Percentiles rank a stretch among this genome's conserved stretches.
phyloP scores from a whole-genome alignment of 208 protist genomes.

The Crithidia fasciculata region DNA sequence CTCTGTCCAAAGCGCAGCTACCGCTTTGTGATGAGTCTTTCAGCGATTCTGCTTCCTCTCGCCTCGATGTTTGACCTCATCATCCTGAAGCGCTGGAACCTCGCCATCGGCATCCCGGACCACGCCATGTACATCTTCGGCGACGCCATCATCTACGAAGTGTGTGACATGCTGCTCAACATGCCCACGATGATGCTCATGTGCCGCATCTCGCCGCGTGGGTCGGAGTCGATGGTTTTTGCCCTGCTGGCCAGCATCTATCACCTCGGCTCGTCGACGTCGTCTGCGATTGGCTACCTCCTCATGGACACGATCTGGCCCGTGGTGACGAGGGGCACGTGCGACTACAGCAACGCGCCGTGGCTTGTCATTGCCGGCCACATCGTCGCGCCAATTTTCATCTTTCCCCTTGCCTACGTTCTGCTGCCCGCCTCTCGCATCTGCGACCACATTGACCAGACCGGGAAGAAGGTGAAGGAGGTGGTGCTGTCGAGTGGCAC shows the following conservation, averaged over 20 bases:
- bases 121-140: constrained; percentile 70
- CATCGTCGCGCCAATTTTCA: constrained; percentile 53
- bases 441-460: constrained; percentile 42
- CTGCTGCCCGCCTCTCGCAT: constrained; percentile 56
- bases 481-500: not conserved
- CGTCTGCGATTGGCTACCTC: constrained; percentile 43
- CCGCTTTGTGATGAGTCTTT: constrained; percentile 52
- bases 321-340: constrained; percentile 46
- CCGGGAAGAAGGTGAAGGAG: constrained; percentile 2
- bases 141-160: constrained; percentile 63
- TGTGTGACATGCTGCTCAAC: constrained; percentile 58
- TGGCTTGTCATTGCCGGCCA: constrained; percentile 62
- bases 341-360: constrained; percentile 67
- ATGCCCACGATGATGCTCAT: constrained; percentile 80
- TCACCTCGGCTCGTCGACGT: constrained; percentile 56
- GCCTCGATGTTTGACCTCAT: constrained; percentile 65
- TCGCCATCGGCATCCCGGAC: constrained; percentile 49
- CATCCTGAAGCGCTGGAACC: constrained; percentile 76
- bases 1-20: constrained; percentile 59
- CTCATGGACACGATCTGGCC: constrained; percentile 57
- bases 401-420: constrained; percentile 49
- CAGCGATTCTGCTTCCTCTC: constrained; percentile 48
- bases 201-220: constrained; percentile 72
- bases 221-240: constrained; percentile 76
- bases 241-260: constrained; percentile 75